Evolutionary conservation across 495 filamentous ascomycete species (phyloP), one percentile per base, ranked within the genome.

Genomic region (Hypoxylon rickii): DNA sequence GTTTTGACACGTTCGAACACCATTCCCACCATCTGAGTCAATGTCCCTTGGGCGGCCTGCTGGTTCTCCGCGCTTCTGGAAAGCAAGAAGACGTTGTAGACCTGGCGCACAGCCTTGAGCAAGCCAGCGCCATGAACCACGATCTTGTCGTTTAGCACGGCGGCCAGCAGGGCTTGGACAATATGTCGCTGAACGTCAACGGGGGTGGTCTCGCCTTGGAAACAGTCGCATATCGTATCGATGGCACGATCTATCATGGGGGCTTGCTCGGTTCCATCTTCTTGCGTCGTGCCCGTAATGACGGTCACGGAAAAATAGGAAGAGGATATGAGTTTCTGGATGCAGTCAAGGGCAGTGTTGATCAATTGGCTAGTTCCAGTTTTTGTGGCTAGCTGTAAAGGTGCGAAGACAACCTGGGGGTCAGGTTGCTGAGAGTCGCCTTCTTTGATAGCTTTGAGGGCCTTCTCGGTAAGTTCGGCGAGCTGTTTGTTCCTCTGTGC

Each of bases 211-310:
- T 99, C 95, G 55, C 94, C 92, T 62, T 97, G 90, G 61, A 97
- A 99, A 68, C 95, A 99, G 66, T 97, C 93, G 79, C 95, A 97
- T 73, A 99, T 97, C 31, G 93, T 96, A 72, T 99, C 95, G 62
- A 99, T 99, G 38, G 95, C 95, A 58, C 92, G 84, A 70, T 99
- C 95, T 68, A 99, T 97, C 66, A 99, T 77, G 41, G 76, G 72
- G 34, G 78, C 62, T 36, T 80, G 78, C 24, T 76, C 79, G 51
- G 75, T 71, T 41, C 77, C 76, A 62, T 80, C 78, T 40, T 78
- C 75, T 37, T 71, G 67, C 6, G 59, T 39, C 21, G 68, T 54
- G 47, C 65, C 55, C 24, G 73, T 51, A 56, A 77, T 72, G 41
- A 83, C 73, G 24, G 90, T 86, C 32, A 89, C 82, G 5, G 92